phyloP scores from a whole-genome alignment of 1,284 basidiomycete species.

The Coriolopsis trogii region DNA sequence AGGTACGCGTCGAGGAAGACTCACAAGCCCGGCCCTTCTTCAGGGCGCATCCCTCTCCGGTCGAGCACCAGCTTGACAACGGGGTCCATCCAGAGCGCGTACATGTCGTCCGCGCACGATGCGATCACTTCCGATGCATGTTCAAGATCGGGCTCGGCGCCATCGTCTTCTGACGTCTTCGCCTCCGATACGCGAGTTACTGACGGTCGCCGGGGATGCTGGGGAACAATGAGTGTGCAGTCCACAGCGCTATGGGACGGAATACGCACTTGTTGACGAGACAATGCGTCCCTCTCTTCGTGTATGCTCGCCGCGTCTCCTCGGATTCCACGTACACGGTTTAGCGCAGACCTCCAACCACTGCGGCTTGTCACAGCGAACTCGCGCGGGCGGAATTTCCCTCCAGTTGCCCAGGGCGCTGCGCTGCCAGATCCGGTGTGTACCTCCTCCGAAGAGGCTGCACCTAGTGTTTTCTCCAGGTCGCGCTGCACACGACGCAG shows the following conservation, averaged over 20 bases:
- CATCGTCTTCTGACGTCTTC: slow-evolving; percentile 2
- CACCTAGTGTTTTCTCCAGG: slow-evolving; percentile 50
- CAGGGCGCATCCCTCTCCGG: slow-evolving; percentile 51
- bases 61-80: slow-evolving; percentile 56
- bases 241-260: not conserved
- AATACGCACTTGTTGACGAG: not conserved
- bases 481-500: slow-evolving; percentile 53
- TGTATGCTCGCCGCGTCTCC: not conserved
- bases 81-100: slow-evolving; percentile 63
- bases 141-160: slow-evolving; percentile 37
- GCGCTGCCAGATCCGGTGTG: slow-evolving; percentile 9
- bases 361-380: slow-evolving; percentile 28
- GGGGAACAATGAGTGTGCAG: not conserved
- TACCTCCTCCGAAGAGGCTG: slow-evolving; percentile 25
- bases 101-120: slow-evolving; percentile 63
- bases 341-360: slow-evolving; percentile 30
- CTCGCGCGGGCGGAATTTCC: slow-evolving; percentile 22
- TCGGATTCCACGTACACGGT: slow-evolving; percentile 18
- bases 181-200: not conserved
- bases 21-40: slow-evolving; percentile 74
- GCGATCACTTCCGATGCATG: slow-evolving; percentile 51
- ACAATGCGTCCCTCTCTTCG: not conserved
- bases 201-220: slow-evolving; percentile 6
- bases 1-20: slow-evolving; percentile 31
- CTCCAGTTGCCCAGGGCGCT: slow-evolving; percentile 19